Percentiles rank a stretch among this genome's conserved stretches.
phyloP scores from a whole-genome alignment of 345 rosid genomes.

The Camelina laxa region DNA sequence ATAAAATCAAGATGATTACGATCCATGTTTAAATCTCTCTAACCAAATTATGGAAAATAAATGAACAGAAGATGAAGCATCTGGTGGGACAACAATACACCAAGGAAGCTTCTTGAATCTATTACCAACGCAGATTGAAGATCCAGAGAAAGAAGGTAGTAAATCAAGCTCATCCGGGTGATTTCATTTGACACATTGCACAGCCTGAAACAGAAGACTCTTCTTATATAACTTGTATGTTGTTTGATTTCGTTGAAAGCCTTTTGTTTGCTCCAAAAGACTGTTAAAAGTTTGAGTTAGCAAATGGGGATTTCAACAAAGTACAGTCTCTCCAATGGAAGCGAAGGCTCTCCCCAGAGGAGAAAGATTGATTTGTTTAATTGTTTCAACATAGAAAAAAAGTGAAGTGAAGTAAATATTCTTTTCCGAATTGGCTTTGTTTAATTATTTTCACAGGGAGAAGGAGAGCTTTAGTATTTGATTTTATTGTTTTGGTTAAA shows the following conservation, averaged over 20 bases:
- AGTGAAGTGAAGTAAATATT: constrained; percentile 36
- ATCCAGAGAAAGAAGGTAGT: constrained; percentile 55
- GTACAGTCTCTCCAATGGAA: constrained; percentile 31
- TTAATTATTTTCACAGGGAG: neutral
- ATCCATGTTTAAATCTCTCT: constrained; percentile 18
- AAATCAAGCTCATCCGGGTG: constrained; percentile 42
- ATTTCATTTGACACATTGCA: constrained; percentile 29
- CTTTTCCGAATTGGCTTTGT: constrained; percentile 23
- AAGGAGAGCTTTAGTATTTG: constrained; percentile 11
- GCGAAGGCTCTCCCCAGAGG: constrained; percentile 25
- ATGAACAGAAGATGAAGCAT: constrained; percentile 76
- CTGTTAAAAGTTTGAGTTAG: constrained; percentile 29
- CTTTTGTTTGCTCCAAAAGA: constrained; percentile 21
- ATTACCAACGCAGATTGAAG: constrained; percentile 69
- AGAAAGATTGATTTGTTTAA: constrained; percentile 27
- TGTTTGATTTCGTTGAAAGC: constrained; percentile 40
- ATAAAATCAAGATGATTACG: constrained; percentile 1
- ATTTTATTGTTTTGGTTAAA: neutral
- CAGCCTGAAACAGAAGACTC: constrained; percentile 36
- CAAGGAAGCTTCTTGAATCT: constrained; percentile 84
- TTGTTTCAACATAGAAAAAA: constrained; percentile 38
- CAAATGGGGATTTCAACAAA: constrained; percentile 31
- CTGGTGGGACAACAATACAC: constrained; percentile 35
- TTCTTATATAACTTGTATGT: constrained; percentile 29
- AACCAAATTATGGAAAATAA: neutral